phyloP scores from a whole-genome alignment of 2,329 filamentous ascomycete genomes.

The Juglanconis oblonga region DNA sequence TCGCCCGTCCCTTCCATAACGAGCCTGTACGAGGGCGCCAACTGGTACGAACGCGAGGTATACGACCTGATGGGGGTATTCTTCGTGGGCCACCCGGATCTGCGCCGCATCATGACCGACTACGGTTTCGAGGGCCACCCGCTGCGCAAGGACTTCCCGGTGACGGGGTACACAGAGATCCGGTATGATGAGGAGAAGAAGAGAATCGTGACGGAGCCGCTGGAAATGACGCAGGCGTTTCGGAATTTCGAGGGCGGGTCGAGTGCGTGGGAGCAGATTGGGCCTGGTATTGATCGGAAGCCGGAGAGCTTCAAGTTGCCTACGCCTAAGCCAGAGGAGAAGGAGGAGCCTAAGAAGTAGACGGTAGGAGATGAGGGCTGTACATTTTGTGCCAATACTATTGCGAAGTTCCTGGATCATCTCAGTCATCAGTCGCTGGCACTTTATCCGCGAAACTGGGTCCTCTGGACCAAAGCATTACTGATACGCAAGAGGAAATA shows the following conservation, averaged over 20 bases:
- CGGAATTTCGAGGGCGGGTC: slow-evolving; percentile 94
- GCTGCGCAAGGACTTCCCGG: slow-evolving; percentile 93
- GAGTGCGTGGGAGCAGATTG: slow-evolving; percentile 65
- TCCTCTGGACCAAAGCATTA: too few species aligned
- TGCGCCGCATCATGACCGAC: slow-evolving; percentile 98
- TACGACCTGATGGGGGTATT: slow-evolving; percentile 98
- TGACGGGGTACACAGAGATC: slow-evolving; percentile 97
- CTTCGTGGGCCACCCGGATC: slow-evolving; percentile 91
- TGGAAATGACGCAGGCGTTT: slow-evolving; percentile 97
- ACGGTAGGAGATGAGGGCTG: slow-evolving; percentile 22
- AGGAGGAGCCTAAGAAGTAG: slow-evolving; percentile 91
- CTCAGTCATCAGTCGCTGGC: neutral
- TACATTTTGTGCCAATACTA: slow-evolving; percentile 28
- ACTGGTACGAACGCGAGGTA: slow-evolving; percentile 98
- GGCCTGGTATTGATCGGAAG: slow-evolving; percentile 69
- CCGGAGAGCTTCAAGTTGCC: slow-evolving; percentile 92
- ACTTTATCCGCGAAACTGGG: neutral
- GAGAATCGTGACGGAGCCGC: slow-evolving; percentile 94
- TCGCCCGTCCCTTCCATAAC: slow-evolving; percentile 89
- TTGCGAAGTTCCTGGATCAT: neutral
- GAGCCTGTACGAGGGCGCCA: slow-evolving; percentile 85
- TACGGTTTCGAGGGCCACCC: slow-evolving; percentile 99
- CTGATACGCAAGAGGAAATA: too few species aligned
- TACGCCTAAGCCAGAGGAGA: slow-evolving; percentile 90
- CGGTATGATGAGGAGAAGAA: slow-evolving; percentile 99